Percentiles rank a stretch among this genome's conserved stretches.
Evolutionary conservation across 805 yeast genomes (phyloP).

Genomic region (Candida golubevii): DNA sequence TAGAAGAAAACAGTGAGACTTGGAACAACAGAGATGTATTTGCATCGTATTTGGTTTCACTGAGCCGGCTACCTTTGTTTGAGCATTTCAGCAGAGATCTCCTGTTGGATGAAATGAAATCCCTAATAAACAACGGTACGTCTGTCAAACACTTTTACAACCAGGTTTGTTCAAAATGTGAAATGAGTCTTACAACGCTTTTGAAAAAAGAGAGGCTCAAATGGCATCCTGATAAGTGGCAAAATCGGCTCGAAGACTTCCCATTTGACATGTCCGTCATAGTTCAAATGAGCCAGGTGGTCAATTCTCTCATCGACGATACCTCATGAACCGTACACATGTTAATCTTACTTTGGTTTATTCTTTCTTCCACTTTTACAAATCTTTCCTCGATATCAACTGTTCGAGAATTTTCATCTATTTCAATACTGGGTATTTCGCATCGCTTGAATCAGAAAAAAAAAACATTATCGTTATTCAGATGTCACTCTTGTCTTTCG

Average conservation of each 20-base stretch:
- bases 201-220: slow-evolving; percentile 49
- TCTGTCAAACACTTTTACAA: slow-evolving; percentile 27
- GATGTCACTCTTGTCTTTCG: slow-evolving; percentile 12
- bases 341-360: too few relatives aligned
- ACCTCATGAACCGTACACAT: too few relatives aligned
- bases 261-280: slow-evolving; percentile 26
- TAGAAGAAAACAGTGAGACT: background rate
- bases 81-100: slow-evolving; percentile 10
- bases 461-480: background rate
- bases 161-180: slow-evolving; percentile 14
- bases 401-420: slow-evolving; percentile 6
- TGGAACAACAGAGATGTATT: slow-evolving; percentile 1
- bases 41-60: slow-evolving; percentile 14
- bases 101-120: slow-evolving; percentile 10
- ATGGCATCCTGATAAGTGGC: slow-evolving; percentile 74
- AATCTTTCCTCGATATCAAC: too few relatives aligned
- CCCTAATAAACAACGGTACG: slow-evolving; percentile 19
- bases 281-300: slow-evolving; percentile 26
- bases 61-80: slow-evolving; percentile 13
- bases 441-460: background rate
- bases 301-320: slow-evolving; percentile 18
- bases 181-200: slow-evolving; percentile 16
- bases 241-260: slow-evolving; percentile 20
- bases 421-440: background rate
- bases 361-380: too few relatives aligned